Conservation (phyloP, 345 rosid species). For the Anastatica hierochuntica region DNA sequence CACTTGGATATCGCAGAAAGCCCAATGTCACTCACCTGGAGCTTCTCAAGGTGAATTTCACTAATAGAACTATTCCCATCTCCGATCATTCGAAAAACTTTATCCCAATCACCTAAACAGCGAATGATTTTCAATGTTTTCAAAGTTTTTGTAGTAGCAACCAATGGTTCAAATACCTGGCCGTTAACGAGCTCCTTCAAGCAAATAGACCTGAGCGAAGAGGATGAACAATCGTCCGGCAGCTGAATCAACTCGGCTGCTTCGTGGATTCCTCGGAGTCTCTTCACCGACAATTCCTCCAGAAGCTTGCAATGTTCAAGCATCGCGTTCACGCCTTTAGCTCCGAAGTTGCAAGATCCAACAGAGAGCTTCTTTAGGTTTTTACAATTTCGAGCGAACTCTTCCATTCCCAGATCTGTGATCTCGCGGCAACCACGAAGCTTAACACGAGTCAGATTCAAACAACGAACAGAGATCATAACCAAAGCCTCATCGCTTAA, state of each 20-base stretch:
- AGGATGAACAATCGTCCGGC: slow-evolving; percentile 30
- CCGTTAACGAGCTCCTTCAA: slow-evolving; percentile 82
- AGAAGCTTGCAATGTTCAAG: slow-evolving; percentile 47
- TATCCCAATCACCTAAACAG: slow-evolving; percentile 91
- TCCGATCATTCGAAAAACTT: slow-evolving; percentile 42
- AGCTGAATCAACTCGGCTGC: slow-evolving; percentile 44
- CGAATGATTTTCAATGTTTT: slow-evolving; percentile 64
- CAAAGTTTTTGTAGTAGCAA: slow-evolving; percentile 44
- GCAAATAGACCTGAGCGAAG: slow-evolving; percentile 51
- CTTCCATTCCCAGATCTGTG: slow-evolving; percentile 55
- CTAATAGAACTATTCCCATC: slow-evolving; percentile 23
- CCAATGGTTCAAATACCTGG: slow-evolving; percentile 60
- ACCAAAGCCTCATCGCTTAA: slow-evolving; percentile 48
- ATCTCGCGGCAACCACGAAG: slow-evolving; percentile 84
- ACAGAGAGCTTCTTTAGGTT: slow-evolving; percentile 55
- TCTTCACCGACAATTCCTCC: slow-evolving; percentile 75
- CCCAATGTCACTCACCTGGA: slow-evolving; percentile 71
- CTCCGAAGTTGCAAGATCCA: slow-evolving; percentile 73
- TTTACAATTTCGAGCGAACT: slow-evolving; percentile 43
- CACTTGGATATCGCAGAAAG: slow-evolving; percentile 53
- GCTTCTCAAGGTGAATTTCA: slow-evolving; percentile 79
- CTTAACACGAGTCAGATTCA: slow-evolving; percentile 55
- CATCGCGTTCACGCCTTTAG: slow-evolving; percentile 52
- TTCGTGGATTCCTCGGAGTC: slow-evolving; percentile 59
- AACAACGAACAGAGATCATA: slow-evolving; percentile 48